Conservation (phyloP, 2,329 filamentous ascomycete genomes). For the Monilinia aucupariae region DNA sequence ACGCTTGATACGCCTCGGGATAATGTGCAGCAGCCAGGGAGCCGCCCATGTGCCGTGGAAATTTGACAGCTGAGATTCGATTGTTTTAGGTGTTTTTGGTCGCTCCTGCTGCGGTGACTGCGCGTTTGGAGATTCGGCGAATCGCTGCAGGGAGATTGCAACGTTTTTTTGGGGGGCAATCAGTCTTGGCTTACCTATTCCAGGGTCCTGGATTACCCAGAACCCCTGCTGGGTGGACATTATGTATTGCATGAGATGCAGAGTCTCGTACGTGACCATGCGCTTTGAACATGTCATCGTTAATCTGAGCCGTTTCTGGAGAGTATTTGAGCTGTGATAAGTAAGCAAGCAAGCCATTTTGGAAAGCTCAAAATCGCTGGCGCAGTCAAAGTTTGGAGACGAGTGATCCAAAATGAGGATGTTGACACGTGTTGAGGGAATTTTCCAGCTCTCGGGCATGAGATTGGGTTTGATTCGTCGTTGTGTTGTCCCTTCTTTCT, state of each 20-base stretch:
- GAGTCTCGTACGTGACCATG: constrained; percentile 1
- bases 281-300: background rate
- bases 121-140: constrained; percentile 11
- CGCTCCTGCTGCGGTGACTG: background rate
- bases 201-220: constrained; percentile 8
- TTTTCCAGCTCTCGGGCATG: constrained; percentile 1
- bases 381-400: constrained; percentile 15
- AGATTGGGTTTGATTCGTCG: background rate
- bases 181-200: constrained; percentile 8
- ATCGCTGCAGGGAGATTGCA: constrained; percentile 5
- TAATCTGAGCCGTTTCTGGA: constrained; percentile 3
- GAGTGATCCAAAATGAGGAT: constrained; percentile 3
- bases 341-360: constrained; percentile 9
- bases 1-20: constrained; percentile 12
- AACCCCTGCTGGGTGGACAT: background rate
- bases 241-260: constrained; percentile 3
- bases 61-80: constrained; percentile 3
- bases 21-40: constrained; percentile 2
- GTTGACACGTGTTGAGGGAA: constrained; percentile 12
- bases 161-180: background rate
- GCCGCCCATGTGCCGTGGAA: background rate
- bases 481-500: constrained; percentile 8
- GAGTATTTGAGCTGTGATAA: constrained; percentile 1
- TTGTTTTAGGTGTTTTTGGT: background rate
- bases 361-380: background rate